Base-by-base conservation (phyloP, 768 basidiomycete genomes). In the Suillus clintonianus region DNA sequence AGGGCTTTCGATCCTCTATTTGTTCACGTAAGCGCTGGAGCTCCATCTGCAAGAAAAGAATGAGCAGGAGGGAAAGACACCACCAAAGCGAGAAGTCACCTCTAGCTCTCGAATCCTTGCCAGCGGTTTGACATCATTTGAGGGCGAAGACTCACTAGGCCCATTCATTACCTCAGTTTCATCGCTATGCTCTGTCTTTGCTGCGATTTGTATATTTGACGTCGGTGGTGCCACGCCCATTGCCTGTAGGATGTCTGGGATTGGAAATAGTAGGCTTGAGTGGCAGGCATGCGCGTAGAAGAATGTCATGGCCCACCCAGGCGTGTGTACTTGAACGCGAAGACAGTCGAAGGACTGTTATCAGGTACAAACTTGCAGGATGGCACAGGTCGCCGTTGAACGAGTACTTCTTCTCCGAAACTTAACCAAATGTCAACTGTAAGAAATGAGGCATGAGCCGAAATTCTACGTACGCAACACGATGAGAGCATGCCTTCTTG, bases 241-340 rank as follows among this genome's bases (percentile, higher is more conserved):
- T 15, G 70, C 70, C 45, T 67, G 68, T 6, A 72, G 57, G 13
- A 70, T 13, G 15, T 39, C 72, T 73, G 32, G 22, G 15, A 43
- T 55, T 8, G 3, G 51, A 6, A 39, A 42, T 51, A 34, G 34
- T 63, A 3, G 48, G 27, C 15, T 30, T 62, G 22, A 30, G 27
- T 32, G 42, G 24, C 4, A 27, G 27, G 10, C 11, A 17, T 37
- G 6, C 27, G 7, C 37, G n/a, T n/a, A 24, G 15, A 47, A 56
- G 27, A 51, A 63, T 45, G 13, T 4, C 55, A 45, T 30, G 27
- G 11, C 64, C 15, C 59, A 65, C 70, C 36, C 0, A 72, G 62
- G 5, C 67, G 64, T 24, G 37, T 57, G 47, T 69, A 69, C 41
- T 69, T 67, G 61, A 74, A 74, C 39, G 67, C 59, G 22, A 72